Conservation (phyloP, 805 yeast species). For the Metschnikowia gelsemii region DNA sequence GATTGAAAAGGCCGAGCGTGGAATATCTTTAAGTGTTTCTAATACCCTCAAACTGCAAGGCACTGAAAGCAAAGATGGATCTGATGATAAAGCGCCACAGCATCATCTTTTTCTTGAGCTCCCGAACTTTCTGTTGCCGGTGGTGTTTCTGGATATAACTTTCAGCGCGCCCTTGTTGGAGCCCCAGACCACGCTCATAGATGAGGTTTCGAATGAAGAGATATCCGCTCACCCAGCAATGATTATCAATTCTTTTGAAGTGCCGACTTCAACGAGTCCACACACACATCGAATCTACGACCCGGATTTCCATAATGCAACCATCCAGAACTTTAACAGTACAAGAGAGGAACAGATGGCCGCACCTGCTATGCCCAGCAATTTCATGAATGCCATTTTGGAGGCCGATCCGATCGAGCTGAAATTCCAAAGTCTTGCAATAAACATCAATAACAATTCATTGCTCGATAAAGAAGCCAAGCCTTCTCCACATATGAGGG, state of each 20-base stretch:
- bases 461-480: slow-evolving; percentile 80
- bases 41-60: too few relatives aligned
- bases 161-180: slow-evolving; percentile 24
- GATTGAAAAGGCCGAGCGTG: slow-evolving; percentile 37
- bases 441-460: slow-evolving; percentile 70
- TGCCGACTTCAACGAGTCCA: slow-evolving; percentile 23
- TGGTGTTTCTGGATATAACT: slow-evolving; percentile 62
- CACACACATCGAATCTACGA: slow-evolving; percentile 43
- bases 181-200: slow-evolving; percentile 11
- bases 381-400: not conserved
- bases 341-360: slow-evolving; percentile 7
- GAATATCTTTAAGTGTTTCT: not conserved
- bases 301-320: slow-evolving; percentile 34
- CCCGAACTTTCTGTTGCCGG: slow-evolving; percentile 67
- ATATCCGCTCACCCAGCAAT: slow-evolving; percentile 31
- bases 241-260: slow-evolving; percentile 35
- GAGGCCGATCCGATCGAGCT: slow-evolving; percentile 75
- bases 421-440: slow-evolving; percentile 79
- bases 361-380: not conserved
- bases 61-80: not conserved
- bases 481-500: slow-evolving; percentile 82
- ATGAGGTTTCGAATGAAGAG: slow-evolving; percentile 10
- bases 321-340: slow-evolving; percentile 14
- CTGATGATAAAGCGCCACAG: slow-evolving; percentile 4
- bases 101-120: slow-evolving; percentile 42